phyloP scores from a whole-genome alignment of 2,329 filamentous ascomycete genomes.

The Claviceps fusiformis region DNA sequence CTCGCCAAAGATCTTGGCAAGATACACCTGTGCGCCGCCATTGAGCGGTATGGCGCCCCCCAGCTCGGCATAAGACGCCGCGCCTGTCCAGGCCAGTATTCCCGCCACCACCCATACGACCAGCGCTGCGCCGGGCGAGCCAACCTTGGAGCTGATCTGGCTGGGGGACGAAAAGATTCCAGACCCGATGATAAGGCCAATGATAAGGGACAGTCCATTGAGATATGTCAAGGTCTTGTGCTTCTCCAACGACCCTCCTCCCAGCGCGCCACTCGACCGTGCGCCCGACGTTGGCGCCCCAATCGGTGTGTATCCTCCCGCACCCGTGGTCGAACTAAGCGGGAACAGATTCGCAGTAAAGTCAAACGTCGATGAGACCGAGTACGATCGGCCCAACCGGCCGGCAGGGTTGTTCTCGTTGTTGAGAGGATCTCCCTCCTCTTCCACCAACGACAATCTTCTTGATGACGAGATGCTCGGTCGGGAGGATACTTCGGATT shows the following conservation, averaged over 20 bases:
- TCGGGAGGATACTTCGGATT: conserved; percentile 54
- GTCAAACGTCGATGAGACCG: conserved; percentile 86
- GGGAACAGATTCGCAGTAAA: conserved; percentile 90
- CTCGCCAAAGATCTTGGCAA: conserved; percentile 94
- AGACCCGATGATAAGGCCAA: conserved; percentile 88
- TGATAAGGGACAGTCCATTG: conserved; percentile 81
- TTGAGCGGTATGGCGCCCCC: conserved; percentile 93
- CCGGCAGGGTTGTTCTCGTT: conserved; percentile 38
- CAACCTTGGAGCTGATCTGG: conserved; percentile 82
- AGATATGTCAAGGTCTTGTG: conserved; percentile 92
- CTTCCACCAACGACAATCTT: conserved; percentile 67
- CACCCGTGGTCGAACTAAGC: conserved; percentile 63
- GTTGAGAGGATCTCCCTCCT: conserved; percentile 66
- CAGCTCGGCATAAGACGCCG: conserved; percentile 86
- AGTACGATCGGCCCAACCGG: conserved; percentile 56
- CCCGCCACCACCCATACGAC: conserved; percentile 88
- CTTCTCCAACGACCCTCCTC: conserved; percentile 77
- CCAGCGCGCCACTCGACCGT: conserved; percentile 34
- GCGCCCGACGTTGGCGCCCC: conserved; percentile 55
- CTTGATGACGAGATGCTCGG: conserved; percentile 90
- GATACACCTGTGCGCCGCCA: conserved; percentile 83
- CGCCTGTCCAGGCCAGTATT: conserved; percentile 90
- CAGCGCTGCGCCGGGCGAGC: conserved; percentile 78
- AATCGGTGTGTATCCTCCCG: conserved; percentile 68
- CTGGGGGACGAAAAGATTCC: conserved; percentile 93